Base-by-base conservation (phyloP, 2,329 filamentous ascomycete species). In the Diaporthe citrichinensis region DNA sequence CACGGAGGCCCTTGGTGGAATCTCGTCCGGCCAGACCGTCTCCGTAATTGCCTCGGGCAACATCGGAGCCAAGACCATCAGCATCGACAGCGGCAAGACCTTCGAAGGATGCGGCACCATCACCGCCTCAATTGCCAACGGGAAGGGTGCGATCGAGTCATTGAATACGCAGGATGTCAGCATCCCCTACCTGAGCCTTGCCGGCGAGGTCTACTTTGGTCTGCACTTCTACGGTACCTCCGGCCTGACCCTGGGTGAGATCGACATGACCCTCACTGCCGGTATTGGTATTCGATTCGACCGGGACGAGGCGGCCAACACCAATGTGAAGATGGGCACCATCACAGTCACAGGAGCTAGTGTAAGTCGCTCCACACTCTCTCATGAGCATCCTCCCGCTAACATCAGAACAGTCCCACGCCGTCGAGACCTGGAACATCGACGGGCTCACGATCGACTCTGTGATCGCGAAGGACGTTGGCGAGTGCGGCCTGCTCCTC, bases 71-170 rank as follows among this genome's bases (percentile, higher is more conserved):
- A 85, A 79, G 78, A 90, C 87, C 46, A 87, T 91, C 79, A 85
- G 81, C 49, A 86, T 91, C 77, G 78, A 79, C 55, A 87, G 86
- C 79, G 89, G 89, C 74, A 90, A 90, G 81, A 91, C 84, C 49
- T 90, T 91, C 62, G 90, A 91, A 77, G 89, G 88, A 44, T 91
- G 90, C 80, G 89, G 90, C 51, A 90, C 88, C 57, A 89, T 91
- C 80, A 84, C 90, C 73, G 84, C 83, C 0, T 85, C 79, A 25
- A 81, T 80, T 72, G 84, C 81, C 7, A 78, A 80, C 41, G 88
- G 87, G 1, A 85, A 85, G 31, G 90, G 90, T 15, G 88, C 89
- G 58, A 90, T 91, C 67, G 89, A 91, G 80, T 86, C 86, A 0
- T 83, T 86, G 3, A 82, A 87, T 77, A 87, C 88, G 5, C 78